These are phyloP conservation scores for Hibiscus trionum DNA, from an alignment of 345 rosid species.

Conservation along the genomic window DNA sequence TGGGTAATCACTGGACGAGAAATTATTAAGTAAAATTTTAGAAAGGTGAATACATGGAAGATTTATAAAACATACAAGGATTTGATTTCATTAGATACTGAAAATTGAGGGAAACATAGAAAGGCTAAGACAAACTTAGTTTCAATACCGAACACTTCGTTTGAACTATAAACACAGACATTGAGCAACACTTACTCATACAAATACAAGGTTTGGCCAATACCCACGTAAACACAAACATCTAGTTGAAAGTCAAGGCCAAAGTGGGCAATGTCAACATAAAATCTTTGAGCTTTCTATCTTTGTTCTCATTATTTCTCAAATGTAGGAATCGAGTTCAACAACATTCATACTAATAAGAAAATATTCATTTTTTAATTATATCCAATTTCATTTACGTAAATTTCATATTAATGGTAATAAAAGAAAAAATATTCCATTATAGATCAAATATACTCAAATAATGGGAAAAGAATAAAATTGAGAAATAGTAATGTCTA, in stretches of 20 bases:
- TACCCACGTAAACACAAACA: neutral
- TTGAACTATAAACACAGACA: neutral
- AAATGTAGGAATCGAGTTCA: neutral
- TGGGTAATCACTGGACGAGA: neutral
- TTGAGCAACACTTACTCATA: neutral
- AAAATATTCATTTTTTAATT: neutral
- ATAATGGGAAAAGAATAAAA: neutral
- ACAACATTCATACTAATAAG: neutral
- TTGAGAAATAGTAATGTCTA: neutral
- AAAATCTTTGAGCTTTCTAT: neutral
- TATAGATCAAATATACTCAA: neutral
- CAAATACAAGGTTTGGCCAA: neutral
- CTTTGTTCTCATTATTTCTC: neutral
- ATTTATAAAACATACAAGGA: neutral
- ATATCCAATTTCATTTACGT: neutral
- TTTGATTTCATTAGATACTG: neutral
- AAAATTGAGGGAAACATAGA: neutral
- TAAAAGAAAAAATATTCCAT: neutral
- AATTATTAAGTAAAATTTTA: neutral
- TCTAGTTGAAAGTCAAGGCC: neutral
- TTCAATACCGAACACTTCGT: neutral
- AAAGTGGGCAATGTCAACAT: neutral
- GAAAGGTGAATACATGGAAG: neutral
- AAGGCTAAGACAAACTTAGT: neutral
- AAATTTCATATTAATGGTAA: neutral